Base-by-base conservation (phyloP, 2,329 filamentous ascomycete genomes). In the Cladosporium sp. region DNA sequence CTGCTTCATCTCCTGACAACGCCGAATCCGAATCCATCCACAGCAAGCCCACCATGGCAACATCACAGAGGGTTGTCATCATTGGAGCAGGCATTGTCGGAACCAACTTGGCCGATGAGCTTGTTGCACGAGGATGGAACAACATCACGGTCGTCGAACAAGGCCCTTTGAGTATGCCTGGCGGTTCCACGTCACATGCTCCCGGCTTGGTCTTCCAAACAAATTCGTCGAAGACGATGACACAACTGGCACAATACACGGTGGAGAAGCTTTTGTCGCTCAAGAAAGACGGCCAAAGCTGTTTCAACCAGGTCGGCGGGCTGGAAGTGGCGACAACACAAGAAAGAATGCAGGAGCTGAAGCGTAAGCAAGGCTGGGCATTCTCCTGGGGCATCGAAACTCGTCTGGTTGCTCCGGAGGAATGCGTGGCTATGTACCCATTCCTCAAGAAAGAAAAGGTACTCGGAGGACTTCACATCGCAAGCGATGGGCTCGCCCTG, bases 61-160 rank as follows among this genome's bases (percentile, higher is more conserved):
- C 49, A 18, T 64, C 61, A 47, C 61, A 57, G 51, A 51, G 61
- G 2, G 83, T 88, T 67, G 83, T 87, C 66, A 86, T 88, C 67
- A 86, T 87, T 67, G 87, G 87, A 44, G 87, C 87, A 60, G 87
- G 87, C 58, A 88, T 89, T 66, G 87, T 89, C 66, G 87, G 87
- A 57, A 82, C 83, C 66, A 89, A 89, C 67, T 77, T 89, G 59
- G 87, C 87, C 59, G 87, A 89, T 71, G 87, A 89, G 80, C 82
- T 89, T 71, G 81, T 87, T 70, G 80, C 81, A 28, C 83, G 86
- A 71, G 87, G 87, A 79, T 89, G 87, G 86, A 83, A 74, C 64
- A 77, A 88, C 74, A 87, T 89, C 74, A 89, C 87, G 21, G 87
- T 89, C 59, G 78, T 89, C 68, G 87, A 89, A 69, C 87, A 89